Evolutionary conservation across 2,329 filamentous ascomycete genomes (phyloP).

Genomic region (Hypoxylon sp.): DNA sequence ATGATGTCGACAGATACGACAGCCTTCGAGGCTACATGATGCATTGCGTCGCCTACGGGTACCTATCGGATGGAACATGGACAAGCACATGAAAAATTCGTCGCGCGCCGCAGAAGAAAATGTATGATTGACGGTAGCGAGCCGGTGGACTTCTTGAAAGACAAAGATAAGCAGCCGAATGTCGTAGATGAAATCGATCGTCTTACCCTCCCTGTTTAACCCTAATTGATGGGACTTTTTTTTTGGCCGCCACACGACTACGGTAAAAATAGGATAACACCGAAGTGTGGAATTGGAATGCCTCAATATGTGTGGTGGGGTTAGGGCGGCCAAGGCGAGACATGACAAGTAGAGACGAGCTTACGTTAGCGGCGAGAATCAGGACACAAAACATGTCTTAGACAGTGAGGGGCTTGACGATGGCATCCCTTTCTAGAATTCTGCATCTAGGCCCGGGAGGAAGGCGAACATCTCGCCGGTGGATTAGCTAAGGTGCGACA

Average conservation of each 20-base stretch:
- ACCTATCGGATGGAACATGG: conserved; percentile 21
- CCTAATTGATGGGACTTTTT: too few species aligned
- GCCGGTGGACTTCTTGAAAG: too few species aligned
- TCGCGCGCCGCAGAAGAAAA: conserved; percentile 8
- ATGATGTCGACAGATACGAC: too few species aligned
- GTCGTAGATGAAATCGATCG: conserved; percentile 15
- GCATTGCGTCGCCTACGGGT: conserved; percentile 17
- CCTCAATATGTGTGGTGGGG: too few species aligned
- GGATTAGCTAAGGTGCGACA: conserved; percentile 1
- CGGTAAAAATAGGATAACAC: conserved; percentile 6
- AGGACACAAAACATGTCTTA: conserved; percentile 20
- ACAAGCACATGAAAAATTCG: too few species aligned
- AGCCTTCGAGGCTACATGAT: conserved; percentile 18
- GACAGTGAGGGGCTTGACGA: too few species aligned
- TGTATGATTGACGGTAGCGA: too few species aligned
- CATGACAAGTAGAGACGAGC: too few species aligned
- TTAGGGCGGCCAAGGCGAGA: conserved; percentile 27
- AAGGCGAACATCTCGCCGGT: not conserved
- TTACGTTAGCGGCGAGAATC: conserved; percentile 8
- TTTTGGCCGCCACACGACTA: too few species aligned
- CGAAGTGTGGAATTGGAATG: too few species aligned
- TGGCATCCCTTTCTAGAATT: too few species aligned
- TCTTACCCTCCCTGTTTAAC: conserved; percentile 9
- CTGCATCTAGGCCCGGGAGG: too few species aligned
- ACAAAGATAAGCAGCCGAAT: not conserved